Evolutionary conservation across 2,329 filamentous ascomycete genomes (phyloP), one percentile per base, ranked within the genome.

Genomic region (Sarocladium kiliense): DNA sequence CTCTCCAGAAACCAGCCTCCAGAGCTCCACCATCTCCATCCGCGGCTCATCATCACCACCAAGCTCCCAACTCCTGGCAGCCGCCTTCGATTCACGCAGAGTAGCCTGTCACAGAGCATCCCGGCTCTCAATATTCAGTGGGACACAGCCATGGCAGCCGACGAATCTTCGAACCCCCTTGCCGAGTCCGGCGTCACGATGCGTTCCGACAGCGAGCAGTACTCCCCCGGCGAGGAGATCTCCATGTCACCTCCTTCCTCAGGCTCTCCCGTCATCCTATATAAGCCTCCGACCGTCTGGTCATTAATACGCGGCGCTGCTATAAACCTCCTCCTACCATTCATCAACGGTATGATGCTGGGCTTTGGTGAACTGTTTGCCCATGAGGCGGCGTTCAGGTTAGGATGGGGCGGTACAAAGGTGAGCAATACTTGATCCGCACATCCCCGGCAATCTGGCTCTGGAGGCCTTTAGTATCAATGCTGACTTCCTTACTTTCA

Each of bases 281-380:
- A 97, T 79, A 85, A 85, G 61, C 91, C 92, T 3, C 92, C 94
- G 2, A 95, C 91, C 0, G 65, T 95, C 44, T 96, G 90, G 89
- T 85, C 89, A 10, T 71, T 99, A 59, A 62, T 97, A 55, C 85
- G 93, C 55, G 91, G 94, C 36, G 90, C 91, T 16, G 91, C 92
- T 5, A 99, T 99, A 74, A 99, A 99, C 70, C 77, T 99, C n/a
- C 65, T 99, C 1, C 74, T 99, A 19, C 94, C 94, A 0, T 99
- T 99, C 66, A 84, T 99, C 66, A 99, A 99, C 74, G 94, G 94
- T 47, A 82, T 99, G 78, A 99, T 99, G 94, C 75, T 99, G 65
- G 94, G 94, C 2, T 97, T 99, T 66, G 94, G 94, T 62, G 94
- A 99, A 75, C 75, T 99, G 53, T 93, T 99, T 71, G 94, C 94